Percentiles rank a stretch among this genome's conserved stretches.
Conservation (phyloP, 139 green algal species). For the Pseudopediastrum boryanum region DNA sequence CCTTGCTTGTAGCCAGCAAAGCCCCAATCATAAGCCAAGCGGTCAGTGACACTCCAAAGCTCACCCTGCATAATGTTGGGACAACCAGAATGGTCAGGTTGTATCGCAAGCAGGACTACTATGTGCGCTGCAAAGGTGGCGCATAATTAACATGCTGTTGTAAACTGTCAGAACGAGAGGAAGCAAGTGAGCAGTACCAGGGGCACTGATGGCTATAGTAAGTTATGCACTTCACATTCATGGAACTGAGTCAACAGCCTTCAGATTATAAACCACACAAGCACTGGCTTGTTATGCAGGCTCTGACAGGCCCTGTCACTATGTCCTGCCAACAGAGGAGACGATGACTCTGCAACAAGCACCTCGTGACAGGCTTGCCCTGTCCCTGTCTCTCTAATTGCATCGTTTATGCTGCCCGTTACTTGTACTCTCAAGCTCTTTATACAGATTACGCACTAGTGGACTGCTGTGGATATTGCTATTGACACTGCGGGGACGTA, state of each 20-base stretch:
- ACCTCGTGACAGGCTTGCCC: no score
- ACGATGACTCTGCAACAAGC: no score
- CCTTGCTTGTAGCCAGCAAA: not conserved
- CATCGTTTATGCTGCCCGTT: no score
- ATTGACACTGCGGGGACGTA: not conserved
- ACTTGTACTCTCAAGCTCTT: no score
- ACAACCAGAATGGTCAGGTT: not conserved
- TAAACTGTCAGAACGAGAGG: not conserved
- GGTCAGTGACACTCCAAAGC: slow-evolving; percentile 12
- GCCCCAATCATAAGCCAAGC: slow-evolving; percentile 30
- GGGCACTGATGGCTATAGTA: not conserved
- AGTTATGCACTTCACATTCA: not conserved
- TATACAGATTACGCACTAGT: not conserved
- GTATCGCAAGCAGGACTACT: no score
- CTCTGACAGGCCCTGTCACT: not conserved
- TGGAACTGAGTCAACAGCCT: not conserved
- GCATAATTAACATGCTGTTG: not conserved
- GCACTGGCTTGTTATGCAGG: not conserved
- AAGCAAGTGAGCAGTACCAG: no score
- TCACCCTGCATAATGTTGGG: slow-evolving; percentile 8
- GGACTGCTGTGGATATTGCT: not conserved
- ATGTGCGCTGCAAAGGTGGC: not conserved
- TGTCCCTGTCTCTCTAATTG: no score
- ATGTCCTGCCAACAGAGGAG: not conserved
- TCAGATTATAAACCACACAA: not conserved